Evolutionary conservation across 208 protist genomes (phyloP).

Genomic region (Wallacemonas rigidus): DNA sequence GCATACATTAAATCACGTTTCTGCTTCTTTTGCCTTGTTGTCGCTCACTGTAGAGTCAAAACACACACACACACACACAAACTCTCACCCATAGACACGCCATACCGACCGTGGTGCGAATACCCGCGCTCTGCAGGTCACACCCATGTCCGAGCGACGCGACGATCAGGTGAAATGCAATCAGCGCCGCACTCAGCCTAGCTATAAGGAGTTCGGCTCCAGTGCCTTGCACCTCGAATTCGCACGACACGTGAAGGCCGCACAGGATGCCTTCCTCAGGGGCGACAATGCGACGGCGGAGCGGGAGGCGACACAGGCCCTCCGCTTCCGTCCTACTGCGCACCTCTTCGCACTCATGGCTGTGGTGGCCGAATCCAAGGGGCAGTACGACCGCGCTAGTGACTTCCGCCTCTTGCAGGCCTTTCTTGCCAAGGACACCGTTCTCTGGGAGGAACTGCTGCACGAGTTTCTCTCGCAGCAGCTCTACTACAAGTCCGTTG

Average conservation of each 20-base stretch:
- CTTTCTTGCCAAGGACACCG: conserved; percentile 74
- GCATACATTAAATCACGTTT: no score
- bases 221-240: conserved; percentile 54
- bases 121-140: no score
- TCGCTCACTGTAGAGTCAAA: no score
- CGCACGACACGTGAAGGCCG: conserved; percentile 60
- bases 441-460: conserved; percentile 85
- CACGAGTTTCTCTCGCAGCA: conserved; percentile 84
- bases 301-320: conserved; percentile 59
- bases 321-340: conserved; percentile 78
- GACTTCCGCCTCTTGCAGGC: conserved; percentile 89
- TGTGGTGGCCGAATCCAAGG: conserved; percentile 78
- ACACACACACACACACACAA: background rate
- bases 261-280: conserved; percentile 70
- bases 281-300: conserved; percentile 67
- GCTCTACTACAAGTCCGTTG: conserved; percentile 85
- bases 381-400: conserved; percentile 80
- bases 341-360: conserved; percentile 84
- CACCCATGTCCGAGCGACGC: conserved; percentile 6
- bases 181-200: background rate
- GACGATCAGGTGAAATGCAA: background rate
- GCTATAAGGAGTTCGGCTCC: conserved; percentile 51
- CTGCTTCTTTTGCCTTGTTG: no score
- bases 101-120: no score
- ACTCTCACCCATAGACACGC: background rate